phyloP scores from a whole-genome alignment of 1,284 basidiomycete species.

The Ustilago tritici region DNA sequence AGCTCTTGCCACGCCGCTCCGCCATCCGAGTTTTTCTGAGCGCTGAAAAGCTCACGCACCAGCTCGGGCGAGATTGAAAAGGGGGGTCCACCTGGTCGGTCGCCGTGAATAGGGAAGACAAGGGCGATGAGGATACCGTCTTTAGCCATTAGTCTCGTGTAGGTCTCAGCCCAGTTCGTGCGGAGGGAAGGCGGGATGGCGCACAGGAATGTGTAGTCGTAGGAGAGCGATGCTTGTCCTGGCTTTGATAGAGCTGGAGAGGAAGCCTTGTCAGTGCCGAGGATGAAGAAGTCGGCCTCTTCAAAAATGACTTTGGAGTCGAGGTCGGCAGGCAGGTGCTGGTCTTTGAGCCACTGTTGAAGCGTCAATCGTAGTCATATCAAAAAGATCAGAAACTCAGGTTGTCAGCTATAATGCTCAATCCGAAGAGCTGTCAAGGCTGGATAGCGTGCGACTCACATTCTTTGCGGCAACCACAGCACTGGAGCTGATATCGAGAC shows the following conservation, averaged over 20 bases:
- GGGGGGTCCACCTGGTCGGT: constrained; percentile 54
- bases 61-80: constrained; percentile 52
- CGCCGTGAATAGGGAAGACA: constrained; percentile 59
- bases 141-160: constrained; percentile 47
- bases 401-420: neutral
- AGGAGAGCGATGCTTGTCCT: constrained; percentile 29
- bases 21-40: constrained; percentile 25
- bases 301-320: constrained; percentile 29
- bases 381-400: neutral
- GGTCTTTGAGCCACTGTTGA: constrained; percentile 45
- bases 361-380: neutral
- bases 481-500: constrained; percentile 50
- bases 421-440: no score
- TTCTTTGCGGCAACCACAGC: constrained; percentile 50
- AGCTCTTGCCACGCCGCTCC: constrained; percentile 43
- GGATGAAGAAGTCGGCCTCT: constrained; percentile 52
- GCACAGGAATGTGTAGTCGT: constrained; percentile 63
- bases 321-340: constrained; percentile 19
- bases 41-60: constrained; percentile 32
- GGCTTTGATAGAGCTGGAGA: constrained; percentile 24
- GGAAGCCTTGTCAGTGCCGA: constrained; percentile 29
- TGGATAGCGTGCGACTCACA: constrained; percentile 15
- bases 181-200: constrained; percentile 54
- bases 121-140: constrained; percentile 49
- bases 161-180: constrained; percentile 51